Evolutionary conservation across 257 asterid genomes (phyloP).

Genomic region (Solanum rostratum): DNA sequence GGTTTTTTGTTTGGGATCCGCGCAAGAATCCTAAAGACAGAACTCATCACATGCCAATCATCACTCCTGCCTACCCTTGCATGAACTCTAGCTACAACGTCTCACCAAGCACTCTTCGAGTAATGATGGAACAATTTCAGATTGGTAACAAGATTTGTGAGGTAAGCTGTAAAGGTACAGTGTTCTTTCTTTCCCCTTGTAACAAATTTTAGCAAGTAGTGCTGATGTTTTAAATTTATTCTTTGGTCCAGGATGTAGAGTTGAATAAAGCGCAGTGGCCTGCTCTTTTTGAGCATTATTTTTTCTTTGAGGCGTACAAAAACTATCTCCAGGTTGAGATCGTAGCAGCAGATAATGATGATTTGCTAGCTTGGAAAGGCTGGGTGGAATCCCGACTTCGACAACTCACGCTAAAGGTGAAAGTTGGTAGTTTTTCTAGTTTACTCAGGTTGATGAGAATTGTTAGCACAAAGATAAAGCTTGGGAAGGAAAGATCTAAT

Average conservation of each 20-base stretch:
- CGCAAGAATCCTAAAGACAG: constrained; percentile 24
- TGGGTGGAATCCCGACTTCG: constrained; percentile 34
- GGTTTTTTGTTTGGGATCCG: constrained; percentile 34
- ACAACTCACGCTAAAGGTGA: constrained; percentile 23
- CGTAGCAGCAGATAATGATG: constrained; percentile 17
- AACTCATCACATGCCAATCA: constrained; percentile 34
- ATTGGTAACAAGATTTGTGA: constrained; percentile 24
- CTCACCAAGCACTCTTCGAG: constrained; percentile 32
- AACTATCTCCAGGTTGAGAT: constrained; percentile 32
- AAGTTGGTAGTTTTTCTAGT: background rate
- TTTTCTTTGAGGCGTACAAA: constrained; percentile 29
- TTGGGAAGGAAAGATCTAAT: background rate
- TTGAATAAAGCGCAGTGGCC: constrained; percentile 17
- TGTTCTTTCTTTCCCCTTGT: background rate
- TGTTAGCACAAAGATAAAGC: background rate
- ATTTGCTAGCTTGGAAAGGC: constrained; percentile 26
- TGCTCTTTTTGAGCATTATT: constrained; percentile 17
- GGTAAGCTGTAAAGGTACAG: constrained; percentile 5
- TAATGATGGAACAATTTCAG: constrained; percentile 29
- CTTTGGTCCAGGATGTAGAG: constrained; percentile 18
- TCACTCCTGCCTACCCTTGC: constrained; percentile 36
- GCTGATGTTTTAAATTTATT: background rate
- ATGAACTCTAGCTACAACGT: constrained; percentile 39
- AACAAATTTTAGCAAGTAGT: background rate
- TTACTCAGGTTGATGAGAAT: background rate